A percentile compares a stretch with the other conserved stretches of the same genome.
Evolutionary conservation across 345 rosid species (phyloP).

Genomic region (Turnera subulata): DNA sequence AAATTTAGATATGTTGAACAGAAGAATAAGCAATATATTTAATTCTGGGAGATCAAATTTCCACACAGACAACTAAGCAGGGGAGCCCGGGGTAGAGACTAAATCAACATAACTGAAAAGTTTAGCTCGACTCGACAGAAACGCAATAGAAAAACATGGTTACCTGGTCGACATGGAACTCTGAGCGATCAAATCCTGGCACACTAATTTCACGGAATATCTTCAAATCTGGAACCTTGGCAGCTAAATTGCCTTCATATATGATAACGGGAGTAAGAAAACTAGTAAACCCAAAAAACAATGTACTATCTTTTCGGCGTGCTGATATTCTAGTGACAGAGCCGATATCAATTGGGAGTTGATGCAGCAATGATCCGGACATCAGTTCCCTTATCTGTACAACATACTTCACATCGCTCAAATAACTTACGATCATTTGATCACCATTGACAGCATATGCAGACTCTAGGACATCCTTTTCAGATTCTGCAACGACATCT

Average conservation of each 20-base stretch:
- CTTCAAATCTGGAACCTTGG: slow-evolving; percentile 52
- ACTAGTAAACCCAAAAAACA: slow-evolving; percentile 69
- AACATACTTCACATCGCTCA: slow-evolving; percentile 81
- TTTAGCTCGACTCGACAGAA: neutral
- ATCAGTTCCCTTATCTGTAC: slow-evolving; percentile 75
- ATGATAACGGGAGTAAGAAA: slow-evolving; percentile 87
- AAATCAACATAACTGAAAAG: too few species aligned
- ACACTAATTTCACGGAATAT: slow-evolving; percentile 71
- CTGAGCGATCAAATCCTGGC: slow-evolving; percentile 71
- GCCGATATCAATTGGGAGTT: slow-evolving; percentile 77
- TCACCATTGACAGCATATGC: slow-evolving; percentile 61
- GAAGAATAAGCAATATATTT: too few species aligned
- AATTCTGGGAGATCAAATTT: too few species aligned
- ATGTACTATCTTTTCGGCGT: slow-evolving; percentile 50
- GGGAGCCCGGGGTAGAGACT: too few species aligned
- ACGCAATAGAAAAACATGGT: neutral
- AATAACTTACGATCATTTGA: slow-evolving; percentile 68
- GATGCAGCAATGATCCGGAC: slow-evolving; percentile 67
- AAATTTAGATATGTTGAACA: too few species aligned
- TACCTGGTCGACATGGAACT: slow-evolving; percentile 79
- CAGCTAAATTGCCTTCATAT: slow-evolving; percentile 62
- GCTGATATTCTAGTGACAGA: slow-evolving; percentile 57
- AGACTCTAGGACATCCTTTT: slow-evolving; percentile 72
- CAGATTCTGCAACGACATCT: slow-evolving; percentile 65
- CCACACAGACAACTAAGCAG: too few species aligned